Evolutionary conservation across 1,284 basidiomycete genomes (phyloP).

Genomic region (Irpex sp.): DNA sequence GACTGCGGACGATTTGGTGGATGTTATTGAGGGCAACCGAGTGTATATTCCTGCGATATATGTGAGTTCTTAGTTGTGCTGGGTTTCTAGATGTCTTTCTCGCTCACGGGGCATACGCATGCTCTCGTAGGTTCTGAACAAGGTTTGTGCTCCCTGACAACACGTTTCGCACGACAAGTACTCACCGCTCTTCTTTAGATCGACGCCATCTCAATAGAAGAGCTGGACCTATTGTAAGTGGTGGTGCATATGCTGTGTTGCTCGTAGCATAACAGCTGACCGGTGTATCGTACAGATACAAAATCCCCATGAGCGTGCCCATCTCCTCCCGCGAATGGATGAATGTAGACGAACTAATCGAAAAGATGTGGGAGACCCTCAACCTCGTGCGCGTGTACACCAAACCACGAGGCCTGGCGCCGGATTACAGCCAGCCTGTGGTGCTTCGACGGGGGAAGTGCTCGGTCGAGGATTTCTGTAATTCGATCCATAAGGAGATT

Average conservation of each 20-base stretch:
- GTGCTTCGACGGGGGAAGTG: slow-evolving; percentile 75
- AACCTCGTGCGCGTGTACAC: slow-evolving; percentile 93
- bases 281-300: slow-evolving; percentile 46
- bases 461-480: slow-evolving; percentile 89
- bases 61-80: slow-evolving; percentile 40
- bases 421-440: slow-evolving; percentile 82
- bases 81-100: background rate
- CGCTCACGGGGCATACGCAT: background rate
- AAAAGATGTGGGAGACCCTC: slow-evolving; percentile 87
- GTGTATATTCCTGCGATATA: slow-evolving; percentile 93
- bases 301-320: slow-evolving; percentile 94
- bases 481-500: slow-evolving; percentile 86
- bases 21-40: slow-evolving; percentile 90
- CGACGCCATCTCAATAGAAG: slow-evolving; percentile 97
- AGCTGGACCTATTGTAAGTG: slow-evolving; percentile 88
- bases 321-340: slow-evolving; percentile 93
- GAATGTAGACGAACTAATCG: slow-evolving; percentile 93
- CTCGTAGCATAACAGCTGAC: too few species aligned
- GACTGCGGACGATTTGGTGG: slow-evolving; percentile 97
- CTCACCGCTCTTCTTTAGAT: slow-evolving; percentile 56
- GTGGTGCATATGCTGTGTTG: too few species aligned
- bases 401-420: slow-evolving; percentile 86
- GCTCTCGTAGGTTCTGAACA: slow-evolving; percentile 65
- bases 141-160: slow-evolving; percentile 35
- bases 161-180: slow-evolving; percentile 1